phyloP scores from a whole-genome alignment of 352 stramenopile species.

The Phytopythium boreale region DNA sequence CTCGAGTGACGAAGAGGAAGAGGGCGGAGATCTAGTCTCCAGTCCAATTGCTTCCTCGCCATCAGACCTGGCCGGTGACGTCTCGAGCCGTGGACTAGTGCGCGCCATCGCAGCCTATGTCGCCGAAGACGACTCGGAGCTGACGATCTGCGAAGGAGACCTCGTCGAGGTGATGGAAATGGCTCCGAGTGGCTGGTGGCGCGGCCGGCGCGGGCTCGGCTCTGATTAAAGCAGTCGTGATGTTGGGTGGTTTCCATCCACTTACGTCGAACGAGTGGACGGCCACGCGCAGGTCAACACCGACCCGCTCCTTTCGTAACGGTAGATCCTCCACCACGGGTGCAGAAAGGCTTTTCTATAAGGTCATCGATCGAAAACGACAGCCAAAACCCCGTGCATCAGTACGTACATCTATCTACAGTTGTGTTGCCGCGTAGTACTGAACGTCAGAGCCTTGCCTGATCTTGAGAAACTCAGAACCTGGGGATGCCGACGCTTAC shows the following conservation, averaged over 20 bases:
- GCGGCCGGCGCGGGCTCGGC: constrained; percentile 6
- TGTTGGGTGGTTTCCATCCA: constrained; percentile 48
- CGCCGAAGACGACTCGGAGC: constrained; percentile 24
- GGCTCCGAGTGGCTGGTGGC: constrained; percentile 45
- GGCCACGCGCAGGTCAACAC: background rate
- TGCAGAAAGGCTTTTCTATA: background rate
- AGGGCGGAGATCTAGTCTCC: background rate
- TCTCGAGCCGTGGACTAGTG: constrained; percentile 15
- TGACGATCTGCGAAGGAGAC: constrained; percentile 24
- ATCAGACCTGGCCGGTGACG: background rate
- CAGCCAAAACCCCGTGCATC: background rate
- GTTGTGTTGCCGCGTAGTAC: background rate
- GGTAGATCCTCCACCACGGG: background rate
- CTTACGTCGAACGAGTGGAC: constrained; percentile 39
- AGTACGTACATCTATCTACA: constrained; percentile 1
- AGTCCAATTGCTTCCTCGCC: background rate
- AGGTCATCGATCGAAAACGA: constrained; percentile 7
- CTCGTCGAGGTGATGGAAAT: constrained; percentile 29
- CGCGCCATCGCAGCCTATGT: constrained; percentile 33
- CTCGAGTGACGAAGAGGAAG: constrained; percentile 19
- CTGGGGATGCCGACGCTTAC: background rate
- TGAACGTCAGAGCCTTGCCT: background rate
- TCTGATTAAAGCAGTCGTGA: background rate
- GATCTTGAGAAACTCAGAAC: no score
- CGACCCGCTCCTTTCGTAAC: background rate